Conservation (phyloP, 441 rosid species). For the Pelargonium citronellum region DNA sequence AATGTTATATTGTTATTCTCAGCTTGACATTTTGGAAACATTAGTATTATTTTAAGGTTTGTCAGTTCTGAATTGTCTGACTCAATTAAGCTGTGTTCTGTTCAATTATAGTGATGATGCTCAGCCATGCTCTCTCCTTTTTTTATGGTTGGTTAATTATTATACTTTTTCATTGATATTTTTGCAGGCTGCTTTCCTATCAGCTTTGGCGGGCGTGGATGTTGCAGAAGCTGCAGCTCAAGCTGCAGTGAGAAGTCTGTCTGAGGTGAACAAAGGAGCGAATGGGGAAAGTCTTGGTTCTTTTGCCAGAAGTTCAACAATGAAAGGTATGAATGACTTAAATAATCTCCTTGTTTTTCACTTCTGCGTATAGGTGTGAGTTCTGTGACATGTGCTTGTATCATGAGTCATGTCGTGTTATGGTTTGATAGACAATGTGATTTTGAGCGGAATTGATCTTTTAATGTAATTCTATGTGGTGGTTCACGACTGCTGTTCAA, state of each 20-base stretch:
- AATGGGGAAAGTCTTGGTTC: slow-evolving; percentile 25
- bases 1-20: not conserved
- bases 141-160: not conserved
- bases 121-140: not conserved
- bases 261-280: slow-evolving; percentile 36
- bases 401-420: too few species aligned
- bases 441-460: too few species aligned
- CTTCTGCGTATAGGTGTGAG: too few species aligned
- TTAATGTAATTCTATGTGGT: too few species aligned
- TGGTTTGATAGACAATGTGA: too few species aligned
- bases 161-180: not conserved
- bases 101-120: not conserved
- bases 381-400: not conserved
- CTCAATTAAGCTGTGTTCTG: not conserved
- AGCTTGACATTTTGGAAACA: not conserved
- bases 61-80: not conserved
- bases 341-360: not conserved
- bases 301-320: not conserved
- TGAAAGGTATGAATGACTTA: not conserved
- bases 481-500: too few species aligned
- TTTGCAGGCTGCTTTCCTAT: slow-evolving; percentile 76
- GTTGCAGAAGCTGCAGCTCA: slow-evolving; percentile 78
- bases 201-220: slow-evolving; percentile 73
- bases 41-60: not conserved
- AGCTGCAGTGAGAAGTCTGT: slow-evolving; percentile 58